Evolutionary conservation across 2,329 filamentous ascomycete genomes (phyloP).

Genomic region (Bipolaris zeicola): DNA sequence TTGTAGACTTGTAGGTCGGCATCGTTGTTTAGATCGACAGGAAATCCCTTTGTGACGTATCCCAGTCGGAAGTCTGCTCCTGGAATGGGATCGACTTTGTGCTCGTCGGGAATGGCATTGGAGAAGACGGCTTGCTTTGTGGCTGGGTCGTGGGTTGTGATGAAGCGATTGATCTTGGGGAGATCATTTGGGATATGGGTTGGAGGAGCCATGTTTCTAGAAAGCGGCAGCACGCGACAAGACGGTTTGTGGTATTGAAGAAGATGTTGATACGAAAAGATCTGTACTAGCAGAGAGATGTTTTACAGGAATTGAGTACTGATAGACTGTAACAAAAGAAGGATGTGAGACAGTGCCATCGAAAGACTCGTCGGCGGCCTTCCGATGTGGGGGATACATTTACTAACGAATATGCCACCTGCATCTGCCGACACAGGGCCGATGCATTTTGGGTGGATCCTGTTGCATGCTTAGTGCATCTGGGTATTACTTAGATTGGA

Average conservation of each 20-base stretch:
- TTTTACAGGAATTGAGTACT: not conserved
- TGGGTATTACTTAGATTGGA: no score
- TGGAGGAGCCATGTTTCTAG: conserved; percentile 21
- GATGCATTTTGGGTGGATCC: not conserved
- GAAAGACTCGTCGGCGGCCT: not conserved
- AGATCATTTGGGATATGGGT: conserved; percentile 27
- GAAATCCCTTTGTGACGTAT: conserved; percentile 57
- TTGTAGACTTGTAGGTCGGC: conserved; percentile 56
- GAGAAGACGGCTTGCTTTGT: conserved; percentile 45
- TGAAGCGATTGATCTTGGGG: conserved; percentile 40
- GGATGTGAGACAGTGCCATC: not conserved
- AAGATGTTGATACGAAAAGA: no score
- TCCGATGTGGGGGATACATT: conserved; percentile 15
- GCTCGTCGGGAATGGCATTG: conserved; percentile 29
- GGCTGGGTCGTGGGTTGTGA: conserved; percentile 44
- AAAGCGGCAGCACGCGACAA: not conserved
- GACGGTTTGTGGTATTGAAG: not conserved
- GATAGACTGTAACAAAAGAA: not conserved
- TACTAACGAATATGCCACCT: not conserved
- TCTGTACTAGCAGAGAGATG: not conserved
- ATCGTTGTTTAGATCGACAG: conserved; percentile 53
- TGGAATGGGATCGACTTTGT: conserved; percentile 27
- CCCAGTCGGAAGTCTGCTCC: conserved; percentile 51
- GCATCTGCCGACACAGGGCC: conserved; percentile 6
- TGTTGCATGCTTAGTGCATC: not conserved